phyloP scores from a whole-genome alignment of 257 asterid species.

The Solanum habrochaites region DNA sequence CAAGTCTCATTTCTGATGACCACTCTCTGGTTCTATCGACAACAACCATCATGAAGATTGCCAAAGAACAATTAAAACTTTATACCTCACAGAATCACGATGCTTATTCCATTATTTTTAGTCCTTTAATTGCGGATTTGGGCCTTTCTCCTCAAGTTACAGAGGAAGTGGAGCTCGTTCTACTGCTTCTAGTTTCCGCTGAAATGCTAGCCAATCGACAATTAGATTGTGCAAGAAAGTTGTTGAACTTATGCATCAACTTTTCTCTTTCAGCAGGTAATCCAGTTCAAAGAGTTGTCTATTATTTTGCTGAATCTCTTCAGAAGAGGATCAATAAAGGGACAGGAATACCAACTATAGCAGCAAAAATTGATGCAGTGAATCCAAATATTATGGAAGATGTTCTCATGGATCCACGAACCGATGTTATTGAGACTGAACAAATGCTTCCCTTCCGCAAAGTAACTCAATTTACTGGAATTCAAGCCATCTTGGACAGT shows the following conservation, averaged over 20 bases:
- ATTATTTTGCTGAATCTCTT: conserved; percentile 21
- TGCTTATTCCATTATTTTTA: background rate
- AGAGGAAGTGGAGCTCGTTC: conserved; percentile 11
- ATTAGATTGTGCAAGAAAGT: conserved; percentile 16
- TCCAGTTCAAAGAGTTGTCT: conserved; percentile 16
- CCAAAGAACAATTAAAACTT: background rate
- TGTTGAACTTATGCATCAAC: conserved; percentile 4
- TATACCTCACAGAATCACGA: background rate
- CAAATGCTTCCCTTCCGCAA: conserved; percentile 13
- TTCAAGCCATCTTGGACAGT: background rate
- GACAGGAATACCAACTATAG: background rate
- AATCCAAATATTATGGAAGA: conserved; percentile 4
- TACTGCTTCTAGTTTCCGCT: conserved; percentile 15
- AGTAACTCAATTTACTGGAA: conserved; percentile 22
- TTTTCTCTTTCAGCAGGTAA: conserved; percentile 8
- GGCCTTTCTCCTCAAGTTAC: background rate
- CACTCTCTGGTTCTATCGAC: background rate
- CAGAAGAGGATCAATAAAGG: conserved; percentile 12
- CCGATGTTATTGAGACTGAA: background rate
- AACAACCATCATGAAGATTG: background rate
- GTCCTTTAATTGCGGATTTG: background rate
- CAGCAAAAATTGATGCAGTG: background rate
- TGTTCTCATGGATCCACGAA: background rate
- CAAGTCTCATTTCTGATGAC: background rate
- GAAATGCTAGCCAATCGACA: conserved; percentile 8